phyloP scores from a whole-genome alignment of 2,329 filamentous ascomycete genomes.

The Plectosphaerella sp. region DNA sequence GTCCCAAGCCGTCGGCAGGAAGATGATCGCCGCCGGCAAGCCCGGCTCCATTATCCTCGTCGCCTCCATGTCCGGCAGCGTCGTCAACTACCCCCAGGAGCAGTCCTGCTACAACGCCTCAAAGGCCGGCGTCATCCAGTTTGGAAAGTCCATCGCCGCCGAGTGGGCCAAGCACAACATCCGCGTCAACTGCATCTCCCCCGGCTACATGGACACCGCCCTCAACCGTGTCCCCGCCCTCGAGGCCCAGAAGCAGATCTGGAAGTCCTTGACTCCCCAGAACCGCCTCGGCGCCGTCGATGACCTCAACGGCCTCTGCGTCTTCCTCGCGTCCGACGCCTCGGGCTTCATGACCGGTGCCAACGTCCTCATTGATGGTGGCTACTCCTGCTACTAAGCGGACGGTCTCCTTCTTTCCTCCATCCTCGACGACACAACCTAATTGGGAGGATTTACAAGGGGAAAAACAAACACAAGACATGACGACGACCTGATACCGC shows the following conservation, averaged over 20 bases:
- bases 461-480: too few species aligned
- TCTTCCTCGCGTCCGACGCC: slow-evolving; percentile 71
- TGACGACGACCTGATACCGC: too few species aligned
- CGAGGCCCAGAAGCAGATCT: slow-evolving; percentile 78
- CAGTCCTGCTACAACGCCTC: slow-evolving; percentile 81
- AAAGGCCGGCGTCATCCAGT: slow-evolving; percentile 75
- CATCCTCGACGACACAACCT: too few species aligned
- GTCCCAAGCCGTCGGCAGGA: slow-evolving; percentile 65
- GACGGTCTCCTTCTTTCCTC: too few species aligned
- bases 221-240: slow-evolving; percentile 74
- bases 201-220: slow-evolving; percentile 83
- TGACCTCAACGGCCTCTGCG: slow-evolving; percentile 72
- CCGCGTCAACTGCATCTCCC: slow-evolving; percentile 79
- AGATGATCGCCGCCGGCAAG: slow-evolving; percentile 69
- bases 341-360: slow-evolving; percentile 74
- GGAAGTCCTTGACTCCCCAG: slow-evolving; percentile 70
- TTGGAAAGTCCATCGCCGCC: slow-evolving; percentile 75
- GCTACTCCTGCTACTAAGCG: slow-evolving; percentile 58
- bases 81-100: slow-evolving; percentile 84
- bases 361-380: slow-evolving; percentile 68
- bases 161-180: slow-evolving; percentile 82
- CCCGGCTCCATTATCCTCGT: slow-evolving; percentile 72
- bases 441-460: too few species aligned
- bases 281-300: slow-evolving; percentile 67
- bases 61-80: slow-evolving; percentile 75